A percentile compares a stretch with the other conserved stretches of the same genome.
Conservation (phyloP, 768 basidiomycete genomes). For the Rhodotorula babjevae region DNA sequence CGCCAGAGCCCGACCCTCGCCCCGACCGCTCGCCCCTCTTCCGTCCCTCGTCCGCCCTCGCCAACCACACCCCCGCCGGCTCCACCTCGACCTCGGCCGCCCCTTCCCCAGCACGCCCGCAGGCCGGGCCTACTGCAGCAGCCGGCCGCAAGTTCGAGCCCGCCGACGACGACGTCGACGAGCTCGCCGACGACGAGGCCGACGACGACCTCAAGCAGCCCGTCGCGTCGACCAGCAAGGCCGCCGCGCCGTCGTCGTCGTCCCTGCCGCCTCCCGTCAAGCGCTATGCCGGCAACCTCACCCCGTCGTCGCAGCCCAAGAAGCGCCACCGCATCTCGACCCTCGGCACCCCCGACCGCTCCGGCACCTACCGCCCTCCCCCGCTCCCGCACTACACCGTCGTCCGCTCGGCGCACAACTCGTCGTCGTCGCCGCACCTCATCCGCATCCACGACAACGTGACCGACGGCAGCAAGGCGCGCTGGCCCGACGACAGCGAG, state of each 20-base stretch:
- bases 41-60: not conserved
- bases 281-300: not conserved
- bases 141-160: too few relatives aligned
- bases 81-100: too few relatives aligned
- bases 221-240: not conserved
- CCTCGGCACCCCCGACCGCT: too few relatives aligned
- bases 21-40: not conserved
- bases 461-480: constrained; percentile 4
- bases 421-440: constrained; percentile 5
- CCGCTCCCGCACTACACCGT: constrained; percentile 31
- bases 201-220: not conserved
- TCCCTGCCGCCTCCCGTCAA: not conserved
- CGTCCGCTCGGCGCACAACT: not conserved
- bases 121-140: too few relatives aligned
- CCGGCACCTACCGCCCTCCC: not conserved
- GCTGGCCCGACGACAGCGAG: constrained; percentile 11
- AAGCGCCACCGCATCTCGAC: not conserved
- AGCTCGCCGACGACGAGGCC: not conserved
- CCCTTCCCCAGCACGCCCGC: too few relatives aligned
- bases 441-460: constrained; percentile 9
- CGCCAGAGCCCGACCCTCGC: too few relatives aligned
- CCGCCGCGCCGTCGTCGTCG: not conserved
- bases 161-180: not conserved
- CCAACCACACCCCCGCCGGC: too few relatives aligned
- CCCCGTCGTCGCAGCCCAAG: not conserved